Conservation (phyloP, 179 eudicot species). For the Silene vulgaris region DNA sequence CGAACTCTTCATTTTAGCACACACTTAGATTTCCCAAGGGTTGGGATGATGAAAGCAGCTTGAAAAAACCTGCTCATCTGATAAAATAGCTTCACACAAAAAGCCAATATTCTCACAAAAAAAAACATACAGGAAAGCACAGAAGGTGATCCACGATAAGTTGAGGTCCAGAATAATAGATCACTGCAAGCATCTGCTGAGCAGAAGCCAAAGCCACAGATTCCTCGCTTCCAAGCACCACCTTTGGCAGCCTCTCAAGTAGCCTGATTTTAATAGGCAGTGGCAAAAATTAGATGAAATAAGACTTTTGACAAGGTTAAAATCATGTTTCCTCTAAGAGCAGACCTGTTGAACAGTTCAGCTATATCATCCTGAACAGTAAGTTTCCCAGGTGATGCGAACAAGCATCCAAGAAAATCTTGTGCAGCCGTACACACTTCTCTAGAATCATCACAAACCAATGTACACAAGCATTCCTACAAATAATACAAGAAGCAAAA, state of each 20-base stretch:
- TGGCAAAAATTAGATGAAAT: neutral
- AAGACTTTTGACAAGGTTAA: neutral
- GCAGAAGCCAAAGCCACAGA: slow-evolving; percentile 61
- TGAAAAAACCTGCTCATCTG: no score
- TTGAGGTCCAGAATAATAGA: slow-evolving; percentile 84
- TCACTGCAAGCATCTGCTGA: slow-evolving; percentile 67
- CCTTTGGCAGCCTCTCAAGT: slow-evolving; percentile 74
- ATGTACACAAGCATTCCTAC: slow-evolving; percentile 78
- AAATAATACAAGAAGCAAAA: slow-evolving; percentile 15
- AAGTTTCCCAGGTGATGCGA: slow-evolving; percentile 44
- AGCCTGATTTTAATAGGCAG: slow-evolving; percentile 42
- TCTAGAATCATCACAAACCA: slow-evolving; percentile 75
- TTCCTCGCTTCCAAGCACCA: slow-evolving; percentile 81
- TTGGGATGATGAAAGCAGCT: no score
- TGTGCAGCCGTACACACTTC: slow-evolving; percentile 76
- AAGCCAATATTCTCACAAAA: slow-evolving; percentile 7
- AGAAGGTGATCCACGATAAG: slow-evolving; percentile 65
- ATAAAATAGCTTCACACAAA: neutral
- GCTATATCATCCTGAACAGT: slow-evolving; percentile 50
- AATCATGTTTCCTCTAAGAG: neutral
- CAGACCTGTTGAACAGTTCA: slow-evolving; percentile 69
- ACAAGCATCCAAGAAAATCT: slow-evolving; percentile 46
- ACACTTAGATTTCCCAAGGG: no score
- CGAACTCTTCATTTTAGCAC: no score
- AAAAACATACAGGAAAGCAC: slow-evolving; percentile 67